A percentile compares a stretch with the other conserved stretches of the same genome.
Conservation (phyloP, 148 eudicot species). For the Heliosperma pusillum region DNA sequence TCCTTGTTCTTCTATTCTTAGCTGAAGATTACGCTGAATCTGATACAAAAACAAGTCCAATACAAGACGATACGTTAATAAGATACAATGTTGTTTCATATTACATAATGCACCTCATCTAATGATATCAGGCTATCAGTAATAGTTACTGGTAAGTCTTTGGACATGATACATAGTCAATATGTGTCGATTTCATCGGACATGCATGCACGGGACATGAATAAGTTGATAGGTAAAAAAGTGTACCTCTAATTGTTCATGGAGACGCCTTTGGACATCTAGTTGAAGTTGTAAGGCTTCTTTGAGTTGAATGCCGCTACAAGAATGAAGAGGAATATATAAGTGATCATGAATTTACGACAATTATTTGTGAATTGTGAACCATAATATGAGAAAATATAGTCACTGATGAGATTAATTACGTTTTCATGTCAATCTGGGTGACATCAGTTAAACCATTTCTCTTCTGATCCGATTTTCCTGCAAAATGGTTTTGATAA, state of each 20-base stretch:
- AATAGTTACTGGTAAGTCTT: no score
- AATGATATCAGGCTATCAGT: no score
- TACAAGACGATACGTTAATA: background rate
- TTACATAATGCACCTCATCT: no score
- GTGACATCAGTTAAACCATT: conserved; percentile 29
- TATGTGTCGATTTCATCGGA: no score
- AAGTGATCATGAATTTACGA: background rate
- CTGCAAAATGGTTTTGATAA: conserved; percentile 29
- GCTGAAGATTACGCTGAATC: conserved; percentile 73
- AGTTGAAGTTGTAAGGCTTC: conserved; percentile 81
- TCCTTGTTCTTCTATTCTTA: conserved; percentile 86
- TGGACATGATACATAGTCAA: no score
- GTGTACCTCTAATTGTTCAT: conserved; percentile 76
- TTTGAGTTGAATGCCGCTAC: conserved; percentile 62
- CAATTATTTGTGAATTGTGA: background rate
- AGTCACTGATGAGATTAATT: conserved; percentile 25
- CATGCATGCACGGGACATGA: no score
- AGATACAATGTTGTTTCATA: background rate
- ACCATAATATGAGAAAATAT: background rate
- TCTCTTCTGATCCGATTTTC: conserved; percentile 43
- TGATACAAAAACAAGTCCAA: conserved; percentile 22
- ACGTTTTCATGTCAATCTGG: conserved; percentile 53
- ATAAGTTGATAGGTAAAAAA: background rate
- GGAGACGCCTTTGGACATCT: conserved; percentile 80
- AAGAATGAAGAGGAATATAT: background rate